Evolutionary conservation across 2,329 filamentous ascomycete species (phyloP), one percentile per base, ranked within the genome.

Genomic region (Claviceps monticola): DNA sequence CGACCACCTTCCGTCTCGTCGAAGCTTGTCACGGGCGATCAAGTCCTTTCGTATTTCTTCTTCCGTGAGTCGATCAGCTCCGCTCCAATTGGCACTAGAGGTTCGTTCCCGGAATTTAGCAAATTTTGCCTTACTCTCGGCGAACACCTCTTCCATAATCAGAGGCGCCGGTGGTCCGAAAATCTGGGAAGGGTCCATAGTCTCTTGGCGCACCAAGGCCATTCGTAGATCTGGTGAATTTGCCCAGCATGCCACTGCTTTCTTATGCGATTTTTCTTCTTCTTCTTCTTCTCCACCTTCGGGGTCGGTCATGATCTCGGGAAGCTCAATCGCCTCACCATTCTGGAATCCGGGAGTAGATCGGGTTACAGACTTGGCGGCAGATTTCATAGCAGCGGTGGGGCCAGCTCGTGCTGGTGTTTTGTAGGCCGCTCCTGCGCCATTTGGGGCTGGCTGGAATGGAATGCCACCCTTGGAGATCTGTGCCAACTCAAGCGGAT

Each of bases 71-170:
- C 75, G 70, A 59, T 98, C 94, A 3, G 84, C 74, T 51, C 87
- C 79, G 62, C 79, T 84, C 93, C 93, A 98, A 70, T 95, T 94
- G 38, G 94, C 94, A 68, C 88, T 95, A 59, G 88, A 95, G 5
- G 91, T 96, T 52, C 93, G 79, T 49, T 87, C 83, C 17, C 94
- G 81, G 75, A 96, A 97, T 63, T 88, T 87, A 72, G 87, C 86
- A 66, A 86, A 82, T 57, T 85, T 74, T 52, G 91, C 88, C 66
- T 89, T 89, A 67, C 86, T 90, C 66, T 89, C 88, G 68, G 78
- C 85, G 69, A 98, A 98, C 36, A 96, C 89, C 64, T 97, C 90
- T 62, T 98, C 94, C 84, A 98, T 93, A 62, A 88, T 88, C 57
- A 98, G 74, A 13, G 89, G 87, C 11, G 79, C 83, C 23, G 95